A percentile compares a stretch with the other conserved stretches of the same genome.
Conservation (phyloP, 148 eudicot genomes). For the Rhododendron molle region DNA sequence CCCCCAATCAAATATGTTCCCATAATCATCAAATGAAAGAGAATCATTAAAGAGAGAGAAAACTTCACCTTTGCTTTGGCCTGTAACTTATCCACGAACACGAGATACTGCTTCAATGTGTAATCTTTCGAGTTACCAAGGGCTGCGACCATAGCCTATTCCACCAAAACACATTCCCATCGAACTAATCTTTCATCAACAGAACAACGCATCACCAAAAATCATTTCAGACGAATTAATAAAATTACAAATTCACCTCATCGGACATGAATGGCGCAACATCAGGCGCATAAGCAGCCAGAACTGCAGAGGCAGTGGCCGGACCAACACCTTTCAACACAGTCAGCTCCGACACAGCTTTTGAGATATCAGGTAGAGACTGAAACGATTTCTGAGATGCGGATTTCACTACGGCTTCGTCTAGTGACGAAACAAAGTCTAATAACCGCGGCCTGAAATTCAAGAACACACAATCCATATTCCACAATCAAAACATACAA, state of each 20-base stretch:
- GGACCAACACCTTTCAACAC: slow-evolving; percentile 93
- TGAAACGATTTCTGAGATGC: slow-evolving; percentile 65
- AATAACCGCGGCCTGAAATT: slow-evolving; percentile 61
- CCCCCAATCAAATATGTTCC: neutral
- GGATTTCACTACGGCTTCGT: slow-evolving; percentile 59
- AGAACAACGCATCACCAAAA: neutral
- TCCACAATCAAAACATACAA: neutral
- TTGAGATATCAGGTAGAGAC: slow-evolving; percentile 56
- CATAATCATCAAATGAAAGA: neutral
- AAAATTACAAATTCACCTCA: slow-evolving; percentile 39
- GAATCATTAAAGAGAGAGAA: neutral
- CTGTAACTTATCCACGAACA: slow-evolving; percentile 58
- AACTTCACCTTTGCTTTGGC: slow-evolving; percentile 68
- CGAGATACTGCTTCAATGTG: slow-evolving; percentile 68
- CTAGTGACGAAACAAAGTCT: slow-evolving; percentile 59
- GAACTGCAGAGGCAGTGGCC: slow-evolving; percentile 89
- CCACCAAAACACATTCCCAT: neutral
- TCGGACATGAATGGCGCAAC: slow-evolving; percentile 93
- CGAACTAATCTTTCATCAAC: neutral
- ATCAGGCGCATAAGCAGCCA: slow-evolving; percentile 73
- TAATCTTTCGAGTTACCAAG: slow-evolving; percentile 76
- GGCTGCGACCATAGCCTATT: slow-evolving; percentile 73
- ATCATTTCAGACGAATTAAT: neutral
- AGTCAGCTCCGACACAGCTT: slow-evolving; percentile 61
- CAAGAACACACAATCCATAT: neutral